Evolutionary conservation across 129 eudicot genomes (phyloP), one percentile per base, ranked within the genome.

Genomic region (Sambucus nigra): DNA sequence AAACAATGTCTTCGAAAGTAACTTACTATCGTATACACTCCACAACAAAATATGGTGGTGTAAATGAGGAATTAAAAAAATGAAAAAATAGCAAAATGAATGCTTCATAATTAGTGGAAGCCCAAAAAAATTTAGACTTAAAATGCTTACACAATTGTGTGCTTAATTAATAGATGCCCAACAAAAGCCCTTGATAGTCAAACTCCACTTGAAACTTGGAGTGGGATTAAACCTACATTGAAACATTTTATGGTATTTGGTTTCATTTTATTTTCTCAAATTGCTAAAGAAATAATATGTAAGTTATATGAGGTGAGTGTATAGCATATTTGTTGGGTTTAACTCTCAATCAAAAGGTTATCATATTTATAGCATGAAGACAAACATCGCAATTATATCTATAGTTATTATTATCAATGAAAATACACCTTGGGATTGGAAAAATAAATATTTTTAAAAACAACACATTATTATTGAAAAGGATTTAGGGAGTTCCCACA

Each of bases 191-290:
- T 65, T 5, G 1, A 32, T 0, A 21, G 29, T 5, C 13, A 13
- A 15, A 40, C 48, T 0, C 63, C 57, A 12, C 1, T 26, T 18
- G 70, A 65, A 21, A 57, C 52, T 0, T 65, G 70, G 70, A 38
- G 22, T 7, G 55, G 49, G 1, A 1, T 9, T 1, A 65, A 65
- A 17, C 70, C 70, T 12, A 11, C 18, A 1, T 40, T 65, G 5
- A 42, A n/a, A n/a, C n/a, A n/a, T n/a, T n/a, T n/a, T n/a, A n/a
- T n/a, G n/a, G n/a, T n/a, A n/a, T n/a, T n/a, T n/a, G 70, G 70
- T 0, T 41, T 55, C 7, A 5, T 65, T 9, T 47, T n/a, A 9
- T 65, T 42, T 31, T 18, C 55, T 0, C 47, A 55, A 1, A 8
- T 65, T 4, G 63, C 63, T 5, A 10, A 13, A 3, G 25, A 42